A percentile compares a stretch with the other conserved stretches of the same genome.
Evolutionary conservation across 2,329 filamentous ascomycete species (phyloP).

Genomic region (Fusarium decemcellulare): DNA sequence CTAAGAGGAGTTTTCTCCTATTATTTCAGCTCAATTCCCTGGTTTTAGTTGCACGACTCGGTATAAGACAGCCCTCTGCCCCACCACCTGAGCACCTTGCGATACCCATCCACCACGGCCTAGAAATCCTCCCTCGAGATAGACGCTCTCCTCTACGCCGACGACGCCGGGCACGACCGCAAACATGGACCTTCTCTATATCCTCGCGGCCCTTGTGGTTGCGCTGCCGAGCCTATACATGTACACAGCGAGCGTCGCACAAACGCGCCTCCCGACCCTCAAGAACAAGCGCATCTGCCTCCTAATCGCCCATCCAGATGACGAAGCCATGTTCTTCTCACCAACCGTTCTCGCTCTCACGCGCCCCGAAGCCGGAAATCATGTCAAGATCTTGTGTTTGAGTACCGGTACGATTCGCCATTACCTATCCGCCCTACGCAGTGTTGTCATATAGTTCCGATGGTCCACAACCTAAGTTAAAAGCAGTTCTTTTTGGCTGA

Average conservation of each 20-base stretch:
- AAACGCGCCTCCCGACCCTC: conserved; percentile 74
- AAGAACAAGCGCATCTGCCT: conserved; percentile 90
- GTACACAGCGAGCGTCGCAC: conserved; percentile 63
- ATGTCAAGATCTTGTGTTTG: conserved; percentile 93
- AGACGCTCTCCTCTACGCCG: background rate
- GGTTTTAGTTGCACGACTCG: background rate
- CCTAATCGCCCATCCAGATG: conserved; percentile 96
- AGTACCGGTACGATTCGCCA: conserved; percentile 75
- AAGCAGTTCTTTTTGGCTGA: conserved; percentile 38
- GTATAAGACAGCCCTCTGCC: background rate
- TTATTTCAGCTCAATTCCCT: conserved; percentile 12
- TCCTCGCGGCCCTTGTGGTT: conserved; percentile 48
- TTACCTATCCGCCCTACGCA: conserved; percentile 16
- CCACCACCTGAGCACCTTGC: background rate
- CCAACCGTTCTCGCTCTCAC: conserved; percentile 90
- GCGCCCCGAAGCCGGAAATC: conserved; percentile 83
- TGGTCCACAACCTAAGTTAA: conserved; percentile 4
- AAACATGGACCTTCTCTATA: conserved; percentile 42
- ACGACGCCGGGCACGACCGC: background rate
- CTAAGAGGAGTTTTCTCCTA: conserved; percentile 1
- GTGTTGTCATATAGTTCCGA: background rate
- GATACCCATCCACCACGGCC: too few species aligned
- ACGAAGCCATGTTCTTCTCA: conserved; percentile 99
- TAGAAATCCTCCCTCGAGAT: conserved; percentile 9
- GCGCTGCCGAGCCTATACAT: conserved; percentile 67